Evolutionary conservation across 2,329 filamentous ascomycete genomes (phyloP).

Genomic region (Emergomyces africanus): DNA sequence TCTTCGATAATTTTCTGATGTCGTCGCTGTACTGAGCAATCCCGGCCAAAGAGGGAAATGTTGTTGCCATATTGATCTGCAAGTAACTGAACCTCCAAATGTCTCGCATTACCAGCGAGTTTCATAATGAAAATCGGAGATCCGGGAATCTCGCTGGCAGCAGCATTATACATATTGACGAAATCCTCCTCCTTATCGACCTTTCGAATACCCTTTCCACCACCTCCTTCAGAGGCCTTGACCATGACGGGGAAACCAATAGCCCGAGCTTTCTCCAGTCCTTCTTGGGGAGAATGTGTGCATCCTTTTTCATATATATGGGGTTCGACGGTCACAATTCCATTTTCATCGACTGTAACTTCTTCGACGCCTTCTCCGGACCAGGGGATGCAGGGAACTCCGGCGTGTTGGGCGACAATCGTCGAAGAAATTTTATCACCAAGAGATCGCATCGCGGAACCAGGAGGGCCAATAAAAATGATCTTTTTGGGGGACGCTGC

Average conservation of each 20-base stretch:
- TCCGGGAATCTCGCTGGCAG: slow-evolving; percentile 92
- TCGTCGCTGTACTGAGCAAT: slow-evolving; percentile 94
- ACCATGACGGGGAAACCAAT: slow-evolving; percentile 99
- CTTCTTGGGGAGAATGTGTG: slow-evolving; percentile 79
- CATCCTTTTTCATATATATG: slow-evolving; percentile 81
- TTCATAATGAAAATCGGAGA: slow-evolving; percentile 99
- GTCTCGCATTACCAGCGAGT: slow-evolving; percentile 86
- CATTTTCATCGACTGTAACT: slow-evolving; percentile 64
- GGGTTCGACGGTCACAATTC: slow-evolving; percentile 85
- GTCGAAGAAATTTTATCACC: slow-evolving; percentile 99
- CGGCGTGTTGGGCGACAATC: slow-evolving; percentile 93
- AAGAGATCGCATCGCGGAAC: slow-evolving; percentile 95
- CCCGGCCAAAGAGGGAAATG: slow-evolving; percentile 95
- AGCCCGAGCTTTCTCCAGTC: slow-evolving; percentile 68
- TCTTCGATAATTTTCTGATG: slow-evolving; percentile 99
- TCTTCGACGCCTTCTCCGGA: slow-evolving; percentile 82
- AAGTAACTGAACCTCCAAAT: slow-evolving; percentile 93
- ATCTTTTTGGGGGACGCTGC: slow-evolving; percentile 97
- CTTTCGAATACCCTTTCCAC: slow-evolving; percentile 98
- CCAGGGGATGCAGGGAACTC: slow-evolving; percentile 98
- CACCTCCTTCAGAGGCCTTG: slow-evolving; percentile 98
- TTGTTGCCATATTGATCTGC: slow-evolving; percentile 99
- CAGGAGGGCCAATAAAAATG: slow-evolving; percentile 95
- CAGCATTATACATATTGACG: slow-evolving; percentile 78
- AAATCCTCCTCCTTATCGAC: slow-evolving; percentile 78